A percentile compares a stretch with the other conserved stretches of the same genome.
phyloP scores from a whole-genome alignment of 2,329 filamentous ascomycete species.

The Xylaria sp. region DNA sequence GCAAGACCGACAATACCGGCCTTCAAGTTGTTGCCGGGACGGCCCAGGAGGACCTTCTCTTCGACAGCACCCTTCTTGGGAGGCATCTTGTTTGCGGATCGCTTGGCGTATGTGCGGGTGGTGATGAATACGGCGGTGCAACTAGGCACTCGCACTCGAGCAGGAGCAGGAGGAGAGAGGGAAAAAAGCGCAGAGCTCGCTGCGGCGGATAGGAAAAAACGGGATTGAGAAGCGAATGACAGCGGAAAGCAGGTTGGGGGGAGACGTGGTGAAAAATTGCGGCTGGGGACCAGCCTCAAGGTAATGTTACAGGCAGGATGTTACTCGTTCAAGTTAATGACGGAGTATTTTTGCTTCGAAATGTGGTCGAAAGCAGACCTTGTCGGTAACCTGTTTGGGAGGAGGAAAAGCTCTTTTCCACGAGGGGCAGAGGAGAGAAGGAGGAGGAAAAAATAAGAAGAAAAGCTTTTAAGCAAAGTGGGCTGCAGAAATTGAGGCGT shows the following conservation, averaged over 20 bases:
- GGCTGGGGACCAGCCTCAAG: constrained; percentile 38
- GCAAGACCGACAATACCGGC: constrained; percentile 99
- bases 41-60: constrained; percentile 93
- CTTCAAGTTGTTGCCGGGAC: constrained; percentile 97
- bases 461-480: constrained; percentile 27
- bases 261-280: constrained; percentile 40
- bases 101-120: constrained; percentile 54
- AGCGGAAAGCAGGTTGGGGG: constrained; percentile 32
- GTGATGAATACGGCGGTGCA: constrained; percentile 43
- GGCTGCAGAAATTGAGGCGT: constrained; percentile 21
- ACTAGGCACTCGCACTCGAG: constrained; percentile 38
- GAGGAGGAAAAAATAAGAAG: constrained; percentile 20
- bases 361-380: constrained; percentile 21
- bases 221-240: constrained; percentile 50
- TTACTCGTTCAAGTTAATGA: constrained; percentile 25
- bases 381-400: constrained; percentile 6
- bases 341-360: constrained; percentile 7
- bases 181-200: constrained; percentile 59
- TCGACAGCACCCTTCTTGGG: constrained; percentile 90
- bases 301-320: constrained; percentile 6
- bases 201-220: constrained; percentile 51
- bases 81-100: constrained; percentile 63
- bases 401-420: constrained; percentile 5
- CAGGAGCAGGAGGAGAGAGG: constrained; percentile 30
- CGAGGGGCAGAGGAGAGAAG: constrained; percentile 19